phyloP scores from a whole-genome alignment of 768 basidiomycete genomes.

The Collybia mongolica region DNA sequence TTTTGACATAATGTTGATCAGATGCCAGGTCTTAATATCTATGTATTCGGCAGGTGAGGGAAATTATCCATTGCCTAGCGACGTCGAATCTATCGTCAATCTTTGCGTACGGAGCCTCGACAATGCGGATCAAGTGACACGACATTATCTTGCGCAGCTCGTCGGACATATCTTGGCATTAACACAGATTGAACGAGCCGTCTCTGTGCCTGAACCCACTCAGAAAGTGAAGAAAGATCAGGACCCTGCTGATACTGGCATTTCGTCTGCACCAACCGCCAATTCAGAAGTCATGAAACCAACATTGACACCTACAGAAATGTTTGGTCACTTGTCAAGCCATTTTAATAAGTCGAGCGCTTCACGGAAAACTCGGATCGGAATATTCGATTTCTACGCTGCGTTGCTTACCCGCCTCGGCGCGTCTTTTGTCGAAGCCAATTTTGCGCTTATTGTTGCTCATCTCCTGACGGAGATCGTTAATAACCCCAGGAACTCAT shows the following conservation, averaged over 20 bases:
- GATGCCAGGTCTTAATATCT: constrained; percentile 39
- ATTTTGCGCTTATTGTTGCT: constrained; percentile 75
- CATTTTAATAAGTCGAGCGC: constrained; percentile 77
- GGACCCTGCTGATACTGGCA: constrained; percentile 57
- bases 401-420: constrained; percentile 78
- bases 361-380: constrained; percentile 73
- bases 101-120: constrained; percentile 77
- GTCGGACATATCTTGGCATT: constrained; percentile 81
- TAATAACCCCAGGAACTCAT: constrained; percentile 48
- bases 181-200: constrained; percentile 69
- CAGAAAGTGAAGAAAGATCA: constrained; percentile 67
- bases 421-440: constrained; percentile 71
- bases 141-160: constrained; percentile 77
- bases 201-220: constrained; percentile 40
- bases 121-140: constrained; percentile 77
- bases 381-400: constrained; percentile 87
- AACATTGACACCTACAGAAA: constrained; percentile 71
- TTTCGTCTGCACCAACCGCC: constrained; percentile 38
- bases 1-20: constrained; percentile 13
- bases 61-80: constrained; percentile 54
- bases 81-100: constrained; percentile 74
- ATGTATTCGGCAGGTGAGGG: constrained; percentile 59
- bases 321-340: constrained; percentile 76
- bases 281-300: constrained; percentile 62
- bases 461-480: constrained; percentile 84